A percentile compares a stretch with the other conserved stretches of the same genome.
These are phyloP conservation scores for Trametes cinnabarina DNA, from an alignment of 768 basidiomycete genomes.

Conservation along the genomic window DNA sequence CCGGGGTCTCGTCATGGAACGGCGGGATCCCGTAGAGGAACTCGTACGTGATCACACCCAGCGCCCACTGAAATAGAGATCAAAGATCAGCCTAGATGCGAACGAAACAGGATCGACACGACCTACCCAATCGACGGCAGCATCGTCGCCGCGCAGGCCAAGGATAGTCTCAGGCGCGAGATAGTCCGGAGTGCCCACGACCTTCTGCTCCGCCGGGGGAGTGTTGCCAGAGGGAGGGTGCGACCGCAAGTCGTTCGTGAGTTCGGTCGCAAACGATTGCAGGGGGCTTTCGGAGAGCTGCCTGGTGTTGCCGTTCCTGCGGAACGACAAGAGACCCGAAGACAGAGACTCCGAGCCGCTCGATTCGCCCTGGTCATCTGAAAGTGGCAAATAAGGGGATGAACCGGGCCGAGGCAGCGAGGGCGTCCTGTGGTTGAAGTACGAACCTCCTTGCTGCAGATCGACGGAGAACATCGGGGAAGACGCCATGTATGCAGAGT, in stretches of 20 bases:
- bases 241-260: constrained; percentile 79
- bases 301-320: constrained; percentile 41
- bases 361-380: constrained; percentile 86
- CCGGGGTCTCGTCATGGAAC: constrained; percentile 96
- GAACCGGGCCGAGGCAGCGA: constrained; percentile 57
- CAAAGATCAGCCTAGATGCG: constrained; percentile 18
- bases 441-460: constrained; percentile 58
- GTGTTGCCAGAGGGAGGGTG: constrained; percentile 68
- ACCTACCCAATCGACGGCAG: constrained; percentile 94
- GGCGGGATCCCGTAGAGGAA: constrained; percentile 96
- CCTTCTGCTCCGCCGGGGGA: constrained; percentile 84
- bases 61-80: constrained; percentile 74
- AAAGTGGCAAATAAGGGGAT: constrained; percentile 63
- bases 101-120: constrained; percentile 10
- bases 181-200: constrained; percentile 98
- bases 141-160: constrained; percentile 92
- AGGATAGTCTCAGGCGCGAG: constrained; percentile 94
- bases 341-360: constrained; percentile 75
- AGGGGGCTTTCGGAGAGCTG: constrained; percentile 67
- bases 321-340: constrained; percentile 49
- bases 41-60: constrained; percentile 97
- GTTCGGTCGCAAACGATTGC: constrained; percentile 83
- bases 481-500: constrained; percentile 75
- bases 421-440: constrained; percentile 70
- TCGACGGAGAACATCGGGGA: constrained; percentile 68